These are phyloP conservation scores for Trypanosomatidae sp. DNA, from an alignment of 208 protist genomes.

Conservation along the genomic window DNA sequence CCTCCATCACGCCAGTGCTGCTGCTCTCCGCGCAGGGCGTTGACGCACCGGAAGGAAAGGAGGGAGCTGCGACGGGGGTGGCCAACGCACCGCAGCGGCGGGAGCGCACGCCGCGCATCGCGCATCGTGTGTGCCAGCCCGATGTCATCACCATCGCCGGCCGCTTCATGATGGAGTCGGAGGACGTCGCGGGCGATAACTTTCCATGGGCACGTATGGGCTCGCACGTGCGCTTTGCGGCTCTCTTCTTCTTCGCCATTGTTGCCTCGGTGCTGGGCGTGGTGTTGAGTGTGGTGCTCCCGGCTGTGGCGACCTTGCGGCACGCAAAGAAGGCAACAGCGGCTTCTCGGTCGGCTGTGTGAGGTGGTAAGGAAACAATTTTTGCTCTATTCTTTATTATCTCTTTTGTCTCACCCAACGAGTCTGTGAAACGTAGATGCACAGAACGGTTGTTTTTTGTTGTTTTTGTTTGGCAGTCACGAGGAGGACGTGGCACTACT, in stretches of 20 bases:
- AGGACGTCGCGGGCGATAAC: constrained; percentile 24
- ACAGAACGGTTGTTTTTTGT: too few species aligned
- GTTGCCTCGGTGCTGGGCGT: constrained; percentile 7
- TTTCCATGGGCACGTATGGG: constrained; percentile 36
- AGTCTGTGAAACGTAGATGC: too few species aligned
- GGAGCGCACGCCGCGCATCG: constrained; percentile 25
- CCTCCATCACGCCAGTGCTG: background rate
- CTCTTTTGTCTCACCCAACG: too few species aligned
- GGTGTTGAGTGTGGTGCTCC: constrained; percentile 9
- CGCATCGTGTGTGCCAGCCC: constrained; percentile 18
- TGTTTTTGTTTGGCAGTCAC: too few species aligned
- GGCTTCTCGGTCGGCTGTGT: too few species aligned
- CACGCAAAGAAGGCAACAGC: too few species aligned
- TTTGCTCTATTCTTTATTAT: too few species aligned
- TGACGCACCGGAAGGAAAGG: background rate
- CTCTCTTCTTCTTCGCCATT: constrained; percentile 28
- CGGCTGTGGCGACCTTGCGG: too few species aligned
- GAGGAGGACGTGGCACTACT: too few species aligned
- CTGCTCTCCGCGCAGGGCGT: background rate
- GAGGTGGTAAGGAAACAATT: too few species aligned
- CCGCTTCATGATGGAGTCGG: constrained; percentile 52
- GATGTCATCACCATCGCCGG: constrained; percentile 32
- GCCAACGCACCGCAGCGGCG: constrained; percentile 15
- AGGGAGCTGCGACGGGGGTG: background rate
- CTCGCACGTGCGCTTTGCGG: constrained; percentile 6